phyloP scores from a whole-genome alignment of 2,329 filamentous ascomycete species.

The Pseudopyricularia javanii region DNA sequence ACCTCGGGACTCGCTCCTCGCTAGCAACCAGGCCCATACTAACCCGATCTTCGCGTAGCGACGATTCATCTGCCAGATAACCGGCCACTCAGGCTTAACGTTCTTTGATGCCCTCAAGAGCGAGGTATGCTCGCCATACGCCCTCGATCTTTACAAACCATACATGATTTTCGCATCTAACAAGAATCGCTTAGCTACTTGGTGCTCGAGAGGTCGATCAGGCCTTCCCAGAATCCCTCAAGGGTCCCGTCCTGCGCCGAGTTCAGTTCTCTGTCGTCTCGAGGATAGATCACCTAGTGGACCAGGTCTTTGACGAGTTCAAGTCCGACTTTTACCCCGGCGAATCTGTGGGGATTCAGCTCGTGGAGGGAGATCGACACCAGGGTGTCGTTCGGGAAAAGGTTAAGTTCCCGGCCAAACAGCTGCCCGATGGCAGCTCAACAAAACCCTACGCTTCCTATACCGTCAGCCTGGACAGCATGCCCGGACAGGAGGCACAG shows the following conservation, averaged over 20 bases:
- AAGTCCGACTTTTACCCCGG: conserved; percentile 86
- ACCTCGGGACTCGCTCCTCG: background rate
- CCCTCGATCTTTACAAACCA: too few relatives aligned
- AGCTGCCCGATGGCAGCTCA: conserved; percentile 55
- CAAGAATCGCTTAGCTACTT: conserved; percentile 39
- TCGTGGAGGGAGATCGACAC: conserved; percentile 55
- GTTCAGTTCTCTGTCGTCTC: conserved; percentile 86
- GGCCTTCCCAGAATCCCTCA: conserved; percentile 81
- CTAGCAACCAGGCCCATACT: background rate
- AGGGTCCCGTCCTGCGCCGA: conserved; percentile 77
- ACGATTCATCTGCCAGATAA: conserved; percentile 91
- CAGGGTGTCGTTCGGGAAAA: conserved; percentile 77
- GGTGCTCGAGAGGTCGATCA: conserved; percentile 84
- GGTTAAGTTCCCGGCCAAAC: conserved; percentile 55
- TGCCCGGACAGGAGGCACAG: conserved; percentile 59
- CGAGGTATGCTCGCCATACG: conserved; percentile 50
- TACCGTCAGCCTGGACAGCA: conserved; percentile 61
- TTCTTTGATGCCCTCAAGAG: conserved; percentile 90
- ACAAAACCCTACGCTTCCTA: conserved; percentile 67
- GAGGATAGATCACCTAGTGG: conserved; percentile 71
- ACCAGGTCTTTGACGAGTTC: conserved; percentile 63
- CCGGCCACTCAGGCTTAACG: conserved; percentile 77
- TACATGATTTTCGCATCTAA: background rate
- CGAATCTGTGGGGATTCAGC: conserved; percentile 65
- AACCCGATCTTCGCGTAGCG: conserved; percentile 34